Evolutionary conservation across 805 yeast species (phyloP), one percentile per base, ranked within the genome.

Genomic region (Schwanniomyces yamadae): DNA sequence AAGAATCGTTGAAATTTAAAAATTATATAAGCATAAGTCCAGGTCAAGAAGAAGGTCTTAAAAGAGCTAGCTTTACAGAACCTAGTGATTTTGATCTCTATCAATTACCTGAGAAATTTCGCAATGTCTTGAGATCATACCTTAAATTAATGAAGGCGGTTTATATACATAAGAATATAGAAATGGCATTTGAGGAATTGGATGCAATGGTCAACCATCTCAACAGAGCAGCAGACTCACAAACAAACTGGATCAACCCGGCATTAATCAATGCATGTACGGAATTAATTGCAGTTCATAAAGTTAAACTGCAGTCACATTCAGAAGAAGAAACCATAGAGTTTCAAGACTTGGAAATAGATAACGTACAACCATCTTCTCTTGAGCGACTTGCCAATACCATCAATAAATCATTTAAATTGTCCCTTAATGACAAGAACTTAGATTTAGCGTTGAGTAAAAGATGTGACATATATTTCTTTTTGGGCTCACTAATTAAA

Each of bases 361-460:
- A 58, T 3, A 19, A 26, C 30, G 34, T 40, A 17, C 29, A 59
- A 10, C 37, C 46, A 11, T 44, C 62, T 14, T 45, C 59, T 4
- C 43, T 75, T 40, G 84, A 80, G 38, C 68, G 66, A 29, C 73
- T 85, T 27, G 81, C 86, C 0, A 66, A 80, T 41, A 71, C 82
- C 2, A 69, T 88, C 36, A 88, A 87, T 56, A 72, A 78, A 41
- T 75, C 90, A 5, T 84, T 87, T 61, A 85, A 83, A 39, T 54
- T 84, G 4, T 85, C 95, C 43, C 65, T 89, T 28, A 85, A 84
- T 44, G 96, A 89, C 57, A 73, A 90, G 39, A 79, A 78, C 41
- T 73, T 77, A n/a, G 74, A 73, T 18, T 31, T 57, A 14, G 33
- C 31, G 0, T 48, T 49, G 10, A 76, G 82, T 41, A 83, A 84